phyloP scores from a whole-genome alignment of 2,329 filamentous ascomycete genomes.

The Venturiaceae sp. region DNA sequence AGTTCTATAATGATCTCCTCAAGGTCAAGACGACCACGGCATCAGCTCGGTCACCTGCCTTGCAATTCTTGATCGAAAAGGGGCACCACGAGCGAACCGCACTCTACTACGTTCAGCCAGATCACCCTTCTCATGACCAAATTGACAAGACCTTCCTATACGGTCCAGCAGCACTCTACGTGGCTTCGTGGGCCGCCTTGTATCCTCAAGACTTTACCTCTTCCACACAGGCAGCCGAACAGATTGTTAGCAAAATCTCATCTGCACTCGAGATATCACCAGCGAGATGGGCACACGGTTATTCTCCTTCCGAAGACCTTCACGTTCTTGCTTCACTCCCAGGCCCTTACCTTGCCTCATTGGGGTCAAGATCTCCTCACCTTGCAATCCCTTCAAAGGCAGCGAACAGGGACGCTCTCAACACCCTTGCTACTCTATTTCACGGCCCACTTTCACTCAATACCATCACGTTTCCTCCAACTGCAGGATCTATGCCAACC shows the following conservation, averaged over 20 bases:
- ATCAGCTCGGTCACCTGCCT: slow-evolving; percentile 10
- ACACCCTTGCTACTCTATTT: slow-evolving; percentile 45
- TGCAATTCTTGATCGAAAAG: slow-evolving; percentile 43
- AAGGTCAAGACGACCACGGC: background rate
- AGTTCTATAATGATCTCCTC: slow-evolving; percentile 35
- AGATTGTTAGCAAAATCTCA: slow-evolving; percentile 37
- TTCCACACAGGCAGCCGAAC: slow-evolving; percentile 23
- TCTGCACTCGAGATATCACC: slow-evolving; percentile 34
- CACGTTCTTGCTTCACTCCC: slow-evolving; percentile 49
- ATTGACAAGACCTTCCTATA: slow-evolving; percentile 45
- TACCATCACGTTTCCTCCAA: slow-evolving; percentile 25
- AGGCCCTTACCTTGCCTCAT: slow-evolving; percentile 40
- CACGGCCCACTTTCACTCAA: slow-evolving; percentile 35
- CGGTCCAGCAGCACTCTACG: slow-evolving; percentile 46
- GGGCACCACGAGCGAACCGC: slow-evolving; percentile 41
- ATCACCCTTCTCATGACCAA: slow-evolving; percentile 32
- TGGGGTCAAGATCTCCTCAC: slow-evolving; percentile 31
- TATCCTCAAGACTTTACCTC: slow-evolving; percentile 46
- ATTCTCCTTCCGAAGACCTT: slow-evolving; percentile 45
- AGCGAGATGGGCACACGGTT: slow-evolving; percentile 41
- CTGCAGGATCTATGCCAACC: slow-evolving; percentile 13
- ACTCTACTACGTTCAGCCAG: slow-evolving; percentile 41
- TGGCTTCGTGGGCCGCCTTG: slow-evolving; percentile 44
- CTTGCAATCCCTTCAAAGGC: slow-evolving; percentile 41
- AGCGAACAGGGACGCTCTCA: slow-evolving; percentile 43